phyloP scores from a whole-genome alignment of 1,139 yeast species.

The Kluyveromyces sp. region DNA sequence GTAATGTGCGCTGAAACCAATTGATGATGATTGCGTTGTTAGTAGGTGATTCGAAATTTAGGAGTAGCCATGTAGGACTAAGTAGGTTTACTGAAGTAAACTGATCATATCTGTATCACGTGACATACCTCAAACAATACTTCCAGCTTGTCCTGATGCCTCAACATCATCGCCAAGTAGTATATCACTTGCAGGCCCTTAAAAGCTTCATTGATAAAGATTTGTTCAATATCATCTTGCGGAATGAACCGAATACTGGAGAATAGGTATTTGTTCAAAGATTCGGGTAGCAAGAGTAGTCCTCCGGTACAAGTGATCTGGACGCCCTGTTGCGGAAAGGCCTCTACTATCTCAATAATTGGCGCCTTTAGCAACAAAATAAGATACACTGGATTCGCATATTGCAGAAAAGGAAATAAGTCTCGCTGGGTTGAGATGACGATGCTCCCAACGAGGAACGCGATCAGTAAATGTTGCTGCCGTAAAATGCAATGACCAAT shows the following conservation, averaged over 20 bases:
- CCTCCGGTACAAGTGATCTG: slow-evolving; percentile 25
- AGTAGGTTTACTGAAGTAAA: too few species aligned
- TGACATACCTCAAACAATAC: slow-evolving; percentile 34
- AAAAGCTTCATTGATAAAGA: slow-evolving; percentile 65
- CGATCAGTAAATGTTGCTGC: neutral
- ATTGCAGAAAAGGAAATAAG: neutral
- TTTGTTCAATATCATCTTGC: slow-evolving; percentile 45
- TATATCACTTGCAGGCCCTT: slow-evolving; percentile 54
- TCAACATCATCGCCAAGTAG: slow-evolving; percentile 52
- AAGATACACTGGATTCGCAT: neutral
- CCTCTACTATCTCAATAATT: slow-evolving; percentile 22
- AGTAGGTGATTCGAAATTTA: too few species aligned
- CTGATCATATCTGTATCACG: too few species aligned
- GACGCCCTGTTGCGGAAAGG: slow-evolving; percentile 30
- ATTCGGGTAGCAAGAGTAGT: slow-evolving; percentile 19
- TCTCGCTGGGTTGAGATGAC: neutral
- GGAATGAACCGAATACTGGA: slow-evolving; percentile 41
- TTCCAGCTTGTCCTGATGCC: slow-evolving; percentile 26
- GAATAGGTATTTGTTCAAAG: slow-evolving; percentile 11
- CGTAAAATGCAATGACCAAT: neutral
- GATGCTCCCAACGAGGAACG: neutral
- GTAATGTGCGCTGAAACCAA: slow-evolving; percentile 3
- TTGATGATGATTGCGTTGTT: neutral
- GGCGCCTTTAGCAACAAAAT: slow-evolving; percentile 19
- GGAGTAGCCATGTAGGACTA: too few species aligned